These are phyloP conservation scores for Fragaria iinumae DNA, from an alignment of 306 rosid species.

Conservation along the genomic window DNA sequence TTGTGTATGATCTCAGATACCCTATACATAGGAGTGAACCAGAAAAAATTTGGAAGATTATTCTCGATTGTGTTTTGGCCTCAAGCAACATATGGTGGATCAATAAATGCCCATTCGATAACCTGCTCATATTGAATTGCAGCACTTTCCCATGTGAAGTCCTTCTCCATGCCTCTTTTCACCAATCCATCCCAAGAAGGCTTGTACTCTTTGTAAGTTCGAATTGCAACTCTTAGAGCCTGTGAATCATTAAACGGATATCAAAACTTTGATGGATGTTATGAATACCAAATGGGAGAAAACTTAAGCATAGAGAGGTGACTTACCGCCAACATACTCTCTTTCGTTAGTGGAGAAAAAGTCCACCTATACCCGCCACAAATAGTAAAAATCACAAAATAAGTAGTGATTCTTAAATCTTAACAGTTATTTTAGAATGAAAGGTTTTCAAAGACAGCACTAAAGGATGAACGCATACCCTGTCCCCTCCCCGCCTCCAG, in stretches of 20 bases:
- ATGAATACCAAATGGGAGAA: neutral
- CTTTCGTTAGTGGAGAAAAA: conserved; percentile 70
- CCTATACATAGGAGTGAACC: neutral
- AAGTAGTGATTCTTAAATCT: neutral
- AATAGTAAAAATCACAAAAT: conserved; percentile 12
- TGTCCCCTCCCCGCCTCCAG: conserved; percentile 64
- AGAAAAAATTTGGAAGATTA: neutral
- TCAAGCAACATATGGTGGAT: conserved; percentile 64
- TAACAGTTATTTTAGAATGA: neutral
- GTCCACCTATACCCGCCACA: conserved; percentile 63
- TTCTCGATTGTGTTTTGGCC: neutral
- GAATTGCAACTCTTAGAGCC: conserved; percentile 57
- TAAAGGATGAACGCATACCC: conserved; percentile 48
- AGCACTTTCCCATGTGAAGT: conserved; percentile 74
- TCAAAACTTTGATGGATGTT: neutral
- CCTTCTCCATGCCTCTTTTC: conserved; percentile 67
- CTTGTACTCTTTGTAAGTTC: conserved; percentile 57
- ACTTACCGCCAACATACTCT: conserved; percentile 73
- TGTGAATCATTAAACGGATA: conserved; percentile 25
- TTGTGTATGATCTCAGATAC: neutral
- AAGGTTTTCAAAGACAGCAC: neutral
- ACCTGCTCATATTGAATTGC: conserved; percentile 74
- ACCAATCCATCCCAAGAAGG: conserved; percentile 77
- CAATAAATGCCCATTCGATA: conserved; percentile 62
- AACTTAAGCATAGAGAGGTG: neutral